Conservation (phyloP, 805 yeast genomes). For the Lachancea sp. region DNA sequence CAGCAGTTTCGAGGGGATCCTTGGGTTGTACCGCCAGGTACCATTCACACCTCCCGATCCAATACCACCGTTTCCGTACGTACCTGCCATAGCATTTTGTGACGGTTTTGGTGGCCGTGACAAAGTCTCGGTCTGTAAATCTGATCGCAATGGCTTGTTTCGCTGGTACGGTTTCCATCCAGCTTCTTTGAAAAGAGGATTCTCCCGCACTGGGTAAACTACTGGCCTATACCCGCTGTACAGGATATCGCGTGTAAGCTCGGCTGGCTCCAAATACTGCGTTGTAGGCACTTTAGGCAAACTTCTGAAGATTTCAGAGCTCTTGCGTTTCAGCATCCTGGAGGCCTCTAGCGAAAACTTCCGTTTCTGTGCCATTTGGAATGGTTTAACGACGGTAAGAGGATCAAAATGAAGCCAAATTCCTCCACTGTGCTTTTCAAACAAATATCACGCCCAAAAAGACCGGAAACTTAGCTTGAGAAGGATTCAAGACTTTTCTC, state of each 20-base stretch:
- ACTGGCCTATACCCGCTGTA: slow-evolving; percentile 32
- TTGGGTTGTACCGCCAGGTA: slow-evolving; percentile 28
- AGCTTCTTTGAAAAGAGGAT: slow-evolving; percentile 24
- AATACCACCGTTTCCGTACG: slow-evolving; percentile 29
- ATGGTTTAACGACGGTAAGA: background rate
- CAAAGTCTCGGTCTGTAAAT: background rate
- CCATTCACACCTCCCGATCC: slow-evolving; percentile 29
- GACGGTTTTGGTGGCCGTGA: background rate
- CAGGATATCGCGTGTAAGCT: slow-evolving; percentile 27
- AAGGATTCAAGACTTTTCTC: no score
- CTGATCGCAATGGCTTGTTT: slow-evolving; percentile 1
- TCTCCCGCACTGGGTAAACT: slow-evolving; percentile 29
- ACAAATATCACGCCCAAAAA: no score
- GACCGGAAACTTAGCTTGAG: no score
- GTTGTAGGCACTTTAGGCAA: slow-evolving; percentile 32
- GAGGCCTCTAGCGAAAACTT: slow-evolving; percentile 5
- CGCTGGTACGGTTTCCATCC: slow-evolving; percentile 8
- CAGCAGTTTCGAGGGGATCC: slow-evolving; percentile 18
- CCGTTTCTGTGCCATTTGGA: slow-evolving; percentile 8
- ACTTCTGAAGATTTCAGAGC: slow-evolving; percentile 18
- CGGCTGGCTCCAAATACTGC: slow-evolving; percentile 24
- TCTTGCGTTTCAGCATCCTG: slow-evolving; percentile 9
- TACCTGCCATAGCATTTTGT: slow-evolving; percentile 17
- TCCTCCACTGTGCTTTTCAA: no score
- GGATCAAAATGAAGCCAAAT: background rate